Evolutionary conservation across 495 filamentous ascomycete genomes (phyloP), one percentile per base, ranked within the genome.

Genomic region (Hypoxylon lenormandii): DNA sequence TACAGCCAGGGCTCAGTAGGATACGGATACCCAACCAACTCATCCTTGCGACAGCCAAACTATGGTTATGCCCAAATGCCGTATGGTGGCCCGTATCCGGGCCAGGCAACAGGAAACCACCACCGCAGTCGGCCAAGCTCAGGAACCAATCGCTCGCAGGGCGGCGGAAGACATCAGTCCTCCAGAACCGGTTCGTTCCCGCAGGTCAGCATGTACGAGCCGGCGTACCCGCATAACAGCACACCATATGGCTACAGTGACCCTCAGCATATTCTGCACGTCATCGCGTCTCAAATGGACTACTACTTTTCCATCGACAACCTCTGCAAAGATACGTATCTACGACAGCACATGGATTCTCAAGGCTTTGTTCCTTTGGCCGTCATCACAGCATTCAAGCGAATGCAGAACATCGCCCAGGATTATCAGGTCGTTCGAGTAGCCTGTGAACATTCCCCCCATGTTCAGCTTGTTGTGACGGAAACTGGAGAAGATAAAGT

Each of bases 241-340:
- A 88, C 88, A 3, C 93, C 85, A 65, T 84, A 82, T 67, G 79
- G 83, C 19, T 89, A 85, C 66, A 76, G 86, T 73, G 88, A 88
- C 59, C 82, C 81, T 8, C 84, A 80, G 58, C 79, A 83, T 13
- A 69, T 90, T 6, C n/a, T 45, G 16, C 42, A 19, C 2, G 16
- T 19, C n/a, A 45, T 45, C 6, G 7, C 16, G 16, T 5, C 15
- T 3, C 94, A 97, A 77, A 80, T 97, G 79, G 91, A 96, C 70
- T 98, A 98, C 79, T 98, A 98, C 77, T 95, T 98, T 80, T 98
- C 94, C 0, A 85, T 97, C 7, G 93, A 98, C 68, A 98, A 98
- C 76, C 86, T 97, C 57, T 94, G 92, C 86, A 98, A 96, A 79
- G 95, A 98, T 72, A 84, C 90, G 69, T 98, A 88, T 78, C 85